These are phyloP conservation scores for Fragilaria radians DNA, from an alignment of 108 stramenopile genomes.

Conservation along the genomic window DNA sequence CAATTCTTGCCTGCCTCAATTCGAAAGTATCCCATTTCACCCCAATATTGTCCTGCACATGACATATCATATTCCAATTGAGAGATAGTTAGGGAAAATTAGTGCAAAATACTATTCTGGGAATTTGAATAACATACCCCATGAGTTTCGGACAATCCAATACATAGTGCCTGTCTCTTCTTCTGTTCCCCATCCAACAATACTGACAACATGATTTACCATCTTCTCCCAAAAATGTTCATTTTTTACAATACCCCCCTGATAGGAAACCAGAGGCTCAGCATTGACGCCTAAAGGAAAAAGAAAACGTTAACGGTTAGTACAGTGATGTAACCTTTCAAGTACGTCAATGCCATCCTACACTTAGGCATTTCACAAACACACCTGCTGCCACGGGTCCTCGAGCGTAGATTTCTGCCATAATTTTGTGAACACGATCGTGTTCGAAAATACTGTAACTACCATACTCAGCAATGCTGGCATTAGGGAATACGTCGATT, in stretches of 20 bases:
- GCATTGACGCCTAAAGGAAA: conserved; percentile 54
- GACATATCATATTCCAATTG: too few relatives aligned
- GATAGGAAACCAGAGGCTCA: conserved; percentile 65
- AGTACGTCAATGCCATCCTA: not conserved
- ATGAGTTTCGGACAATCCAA: conserved; percentile 64
- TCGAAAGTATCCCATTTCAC: conserved; percentile 55
- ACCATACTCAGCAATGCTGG: conserved; percentile 85
- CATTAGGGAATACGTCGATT: conserved; percentile 78
- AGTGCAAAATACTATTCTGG: too few relatives aligned
- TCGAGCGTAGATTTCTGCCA: conserved; percentile 82
- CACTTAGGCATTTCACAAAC: not conserved
- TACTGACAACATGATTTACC: conserved; percentile 88
- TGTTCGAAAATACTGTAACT: conserved; percentile 16
- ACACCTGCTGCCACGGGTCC: conserved; percentile 80
- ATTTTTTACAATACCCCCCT: conserved; percentile 72
- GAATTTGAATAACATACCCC: conserved; percentile 22
- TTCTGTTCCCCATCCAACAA: conserved; percentile 87
- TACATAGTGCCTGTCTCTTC: conserved; percentile 35
- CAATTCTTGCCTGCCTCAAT: conserved; percentile 68
- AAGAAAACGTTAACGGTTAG: too few relatives aligned
- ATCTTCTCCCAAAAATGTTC: conserved; percentile 26
- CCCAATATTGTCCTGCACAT: conserved; percentile 14
- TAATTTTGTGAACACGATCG: conserved; percentile 33
- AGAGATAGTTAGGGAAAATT: too few relatives aligned
- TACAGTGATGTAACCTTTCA: too few relatives aligned